Conservation (phyloP, 345 rosid genomes). For the Brassica nigra region DNA sequence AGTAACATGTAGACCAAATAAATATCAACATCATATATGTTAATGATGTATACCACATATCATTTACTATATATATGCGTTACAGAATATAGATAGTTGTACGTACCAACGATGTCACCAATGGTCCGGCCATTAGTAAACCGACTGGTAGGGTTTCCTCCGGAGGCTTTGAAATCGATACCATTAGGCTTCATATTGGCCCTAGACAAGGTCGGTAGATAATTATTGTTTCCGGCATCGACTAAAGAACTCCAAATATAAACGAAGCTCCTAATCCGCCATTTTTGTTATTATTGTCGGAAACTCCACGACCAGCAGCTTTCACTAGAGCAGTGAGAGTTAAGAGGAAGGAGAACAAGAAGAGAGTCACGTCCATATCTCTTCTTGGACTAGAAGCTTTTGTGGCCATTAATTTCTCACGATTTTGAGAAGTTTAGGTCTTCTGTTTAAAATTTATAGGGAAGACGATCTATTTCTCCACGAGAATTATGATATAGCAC, state of each 20-base stretch:
- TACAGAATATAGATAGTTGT: background rate
- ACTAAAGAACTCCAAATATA: slow-evolving; percentile 77
- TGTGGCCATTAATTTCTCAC: slow-evolving; percentile 6
- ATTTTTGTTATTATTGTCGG: slow-evolving; percentile 18
- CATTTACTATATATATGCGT: background rate
- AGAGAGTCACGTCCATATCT: slow-evolving; percentile 6
- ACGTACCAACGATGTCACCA: slow-evolving; percentile 67
- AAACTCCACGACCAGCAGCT: slow-evolving; percentile 41
- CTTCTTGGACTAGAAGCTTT: slow-evolving; percentile 11
- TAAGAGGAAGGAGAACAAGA: slow-evolving; percentile 6
- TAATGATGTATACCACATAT: background rate
- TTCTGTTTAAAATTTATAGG: slow-evolving; percentile 28
- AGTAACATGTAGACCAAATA: background rate
- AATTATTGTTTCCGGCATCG: slow-evolving; percentile 82
- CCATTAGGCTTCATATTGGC: slow-evolving; percentile 71
- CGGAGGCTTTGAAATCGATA: slow-evolving; percentile 57
- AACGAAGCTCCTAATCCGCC: slow-evolving; percentile 57
- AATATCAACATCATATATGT: background rate
- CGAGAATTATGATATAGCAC: no score
- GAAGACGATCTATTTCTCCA: no score
- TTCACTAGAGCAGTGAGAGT: slow-evolving; percentile 12
- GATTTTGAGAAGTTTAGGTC: slow-evolving; percentile 12
- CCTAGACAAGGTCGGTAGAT: slow-evolving; percentile 60
- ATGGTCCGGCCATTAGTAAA: slow-evolving; percentile 82
- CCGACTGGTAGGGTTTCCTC: slow-evolving; percentile 69